Evolutionary conservation across 148 eudicot species (phyloP), one percentile per base, ranked within the genome.

Genomic region (Rhododendron simsii): DNA sequence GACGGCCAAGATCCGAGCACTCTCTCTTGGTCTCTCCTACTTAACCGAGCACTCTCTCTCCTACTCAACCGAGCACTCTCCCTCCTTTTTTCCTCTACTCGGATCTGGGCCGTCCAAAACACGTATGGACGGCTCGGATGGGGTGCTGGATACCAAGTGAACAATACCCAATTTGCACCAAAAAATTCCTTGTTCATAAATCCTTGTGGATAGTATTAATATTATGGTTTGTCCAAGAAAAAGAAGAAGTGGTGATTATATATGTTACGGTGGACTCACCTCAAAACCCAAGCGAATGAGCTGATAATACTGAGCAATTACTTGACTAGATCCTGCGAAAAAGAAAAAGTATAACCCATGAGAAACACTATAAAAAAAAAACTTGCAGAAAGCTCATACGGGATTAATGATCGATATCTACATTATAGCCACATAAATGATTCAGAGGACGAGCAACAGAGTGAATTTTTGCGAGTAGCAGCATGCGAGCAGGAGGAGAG

Each of bases 301-400:
- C 61, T 90, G 92, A 81, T 90, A 90, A 51, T 90, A 90, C 69
- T 90, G 92, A 51, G 90, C 90, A 89, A 89, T 91, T 16, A 91
- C 79, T 86, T 91, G 92, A 86, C 82, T 77, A 50, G 92, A 88
- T 69, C 90, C 91, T 90, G 90, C 69, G 48, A 67, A 30, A 69
- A 30, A 28, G 4, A 3, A 4, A 55, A 16, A 18, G 59, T 63
- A 21, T 8, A 10, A 23, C 71, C 30, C 71, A n/a, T 65, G 30
- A 65, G 26, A 61, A 61, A 61, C 10, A 23, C 8, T 5, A 23
- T 7, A 13, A 1, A 2, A 61, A 2, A 61, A 59, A 61, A 61
- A 61, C 26, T 6, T 61, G 69, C 57, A 53, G 57, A 53, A 53
- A 53, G 57, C 15, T 15, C 57, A 53, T 13, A 51, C 15, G 16